Evolutionary conservation across 108 stramenopile genomes (phyloP).

Genomic region (Cyclotella cryptica): DNA sequence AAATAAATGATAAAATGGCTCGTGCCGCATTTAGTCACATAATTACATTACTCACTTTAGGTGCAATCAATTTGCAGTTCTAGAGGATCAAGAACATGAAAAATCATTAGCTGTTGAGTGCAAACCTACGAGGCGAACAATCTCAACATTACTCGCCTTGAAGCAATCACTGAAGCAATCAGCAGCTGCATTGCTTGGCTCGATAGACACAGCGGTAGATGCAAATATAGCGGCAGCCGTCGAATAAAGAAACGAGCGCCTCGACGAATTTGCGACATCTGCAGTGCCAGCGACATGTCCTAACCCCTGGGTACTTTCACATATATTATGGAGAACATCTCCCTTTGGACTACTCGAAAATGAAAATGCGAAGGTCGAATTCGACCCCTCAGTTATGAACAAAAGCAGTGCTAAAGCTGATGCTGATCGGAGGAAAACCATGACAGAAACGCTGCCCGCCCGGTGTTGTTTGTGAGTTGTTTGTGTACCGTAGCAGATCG

Average conservation of each 20-base stretch:
- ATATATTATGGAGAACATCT: too few species aligned
- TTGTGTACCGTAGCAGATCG: too few species aligned
- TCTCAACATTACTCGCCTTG: constrained; percentile 22
- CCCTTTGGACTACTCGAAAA: background rate
- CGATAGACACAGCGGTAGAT: background rate
- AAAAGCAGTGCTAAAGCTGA: background rate
- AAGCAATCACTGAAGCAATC: constrained; percentile 82
- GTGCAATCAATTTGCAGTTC: constrained; percentile 79
- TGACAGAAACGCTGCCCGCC: background rate
- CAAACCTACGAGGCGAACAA: background rate
- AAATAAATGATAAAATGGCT: too few species aligned
- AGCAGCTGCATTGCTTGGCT: constrained; percentile 33
- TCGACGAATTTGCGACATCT: background rate
- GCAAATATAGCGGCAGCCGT: constrained; percentile 12
- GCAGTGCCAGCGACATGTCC: background rate
- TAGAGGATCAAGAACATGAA: constrained; percentile 16
- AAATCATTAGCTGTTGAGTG: background rate
- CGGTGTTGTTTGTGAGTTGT: too few species aligned
- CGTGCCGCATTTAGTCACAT: background rate
- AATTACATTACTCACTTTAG: constrained; percentile 39
- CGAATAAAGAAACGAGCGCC: constrained; percentile 27
- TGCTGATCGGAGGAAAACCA: background rate
- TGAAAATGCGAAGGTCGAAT: background rate
- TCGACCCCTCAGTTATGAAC: background rate
- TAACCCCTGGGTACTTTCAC: background rate